Evolutionary conservation across 1,139 yeast species (phyloP).

Genomic region (Arxiozyma heterogenica): DNA sequence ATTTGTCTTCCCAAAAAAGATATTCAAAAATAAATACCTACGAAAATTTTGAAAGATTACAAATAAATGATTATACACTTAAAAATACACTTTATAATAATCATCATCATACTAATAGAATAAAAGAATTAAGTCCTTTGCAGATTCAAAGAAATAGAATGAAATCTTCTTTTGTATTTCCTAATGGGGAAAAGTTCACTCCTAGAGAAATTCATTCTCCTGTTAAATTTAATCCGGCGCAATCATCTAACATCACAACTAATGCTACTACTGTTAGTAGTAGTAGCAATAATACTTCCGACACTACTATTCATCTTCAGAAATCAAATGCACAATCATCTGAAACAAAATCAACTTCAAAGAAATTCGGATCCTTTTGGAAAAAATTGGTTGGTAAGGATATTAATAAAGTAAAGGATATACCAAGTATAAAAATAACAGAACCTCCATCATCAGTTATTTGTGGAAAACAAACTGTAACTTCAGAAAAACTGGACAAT

Average conservation of each 20-base stretch:
- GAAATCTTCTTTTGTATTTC: slow-evolving; percentile 24
- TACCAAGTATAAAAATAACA: not conserved
- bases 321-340: not conserved
- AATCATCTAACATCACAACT: not conserved
- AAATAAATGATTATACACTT: not conserved
- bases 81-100: not conserved
- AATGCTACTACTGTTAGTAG: not conserved
- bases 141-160: slow-evolving; percentile 25
- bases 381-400: slow-evolving; percentile 7
- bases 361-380: slow-evolving; percentile 9
- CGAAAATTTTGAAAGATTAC: not conserved
- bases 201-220: slow-evolving; percentile 14
- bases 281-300: not conserved
- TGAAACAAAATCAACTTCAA: slow-evolving; percentile 4
- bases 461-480: not conserved
- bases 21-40: not conserved
- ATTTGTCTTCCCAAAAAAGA: not conserved
- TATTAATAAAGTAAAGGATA: not conserved
- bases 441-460: not conserved
- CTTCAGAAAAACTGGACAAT: not conserved
- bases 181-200: slow-evolving; percentile 29
- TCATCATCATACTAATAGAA: slow-evolving; percentile 1
- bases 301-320: not conserved
- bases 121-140: slow-evolving; percentile 18
- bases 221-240: not conserved